Percentiles rank a stretch among this genome's conserved stretches.
phyloP scores from a whole-genome alignment of 2,329 filamentous ascomycete genomes.

The Neopestalotiopsis sp. region DNA sequence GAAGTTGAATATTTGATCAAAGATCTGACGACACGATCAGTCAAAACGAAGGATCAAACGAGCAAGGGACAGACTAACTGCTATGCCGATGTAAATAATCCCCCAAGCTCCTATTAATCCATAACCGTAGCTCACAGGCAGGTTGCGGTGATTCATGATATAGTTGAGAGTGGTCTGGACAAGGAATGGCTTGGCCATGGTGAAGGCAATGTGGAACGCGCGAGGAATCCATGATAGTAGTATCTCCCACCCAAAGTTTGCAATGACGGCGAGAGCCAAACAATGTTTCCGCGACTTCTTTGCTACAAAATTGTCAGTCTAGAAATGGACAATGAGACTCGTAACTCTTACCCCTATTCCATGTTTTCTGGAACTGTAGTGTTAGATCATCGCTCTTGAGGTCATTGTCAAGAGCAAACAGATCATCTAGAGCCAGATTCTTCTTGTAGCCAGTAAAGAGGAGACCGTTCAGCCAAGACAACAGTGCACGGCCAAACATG shows the following conservation, averaged over 20 bases:
- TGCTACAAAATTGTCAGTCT: neutral
- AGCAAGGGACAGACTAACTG: neutral
- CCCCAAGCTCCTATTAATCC: constrained; percentile 13
- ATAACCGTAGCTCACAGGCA: constrained; percentile 13
- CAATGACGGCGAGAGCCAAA: neutral
- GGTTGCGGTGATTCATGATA: constrained; percentile 1
- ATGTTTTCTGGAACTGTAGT: neutral
- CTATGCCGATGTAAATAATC: constrained; percentile 11
- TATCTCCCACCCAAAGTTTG: constrained; percentile 4
- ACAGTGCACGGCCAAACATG: constrained; percentile 12
- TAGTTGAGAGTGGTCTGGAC: constrained; percentile 9
- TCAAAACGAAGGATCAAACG: neutral
- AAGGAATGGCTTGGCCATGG: constrained; percentile 9
- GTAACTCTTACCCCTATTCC: neutral
- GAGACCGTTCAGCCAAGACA: constrained; percentile 13
- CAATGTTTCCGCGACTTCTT: constrained; percentile 14
- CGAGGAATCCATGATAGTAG: constrained; percentile 9
- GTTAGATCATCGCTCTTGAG: neutral
- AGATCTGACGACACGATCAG: neutral
- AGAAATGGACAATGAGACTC: neutral
- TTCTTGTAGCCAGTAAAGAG: constrained; percentile 3
- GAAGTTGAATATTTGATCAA: constrained; percentile 12
- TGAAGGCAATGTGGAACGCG: constrained; percentile 8
- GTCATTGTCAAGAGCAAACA: constrained; percentile 5
- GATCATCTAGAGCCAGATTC: neutral